Evolutionary conservation across 2,329 filamentous ascomycete genomes (phyloP).

Genomic region (Hymenoscyphus occultus): DNA sequence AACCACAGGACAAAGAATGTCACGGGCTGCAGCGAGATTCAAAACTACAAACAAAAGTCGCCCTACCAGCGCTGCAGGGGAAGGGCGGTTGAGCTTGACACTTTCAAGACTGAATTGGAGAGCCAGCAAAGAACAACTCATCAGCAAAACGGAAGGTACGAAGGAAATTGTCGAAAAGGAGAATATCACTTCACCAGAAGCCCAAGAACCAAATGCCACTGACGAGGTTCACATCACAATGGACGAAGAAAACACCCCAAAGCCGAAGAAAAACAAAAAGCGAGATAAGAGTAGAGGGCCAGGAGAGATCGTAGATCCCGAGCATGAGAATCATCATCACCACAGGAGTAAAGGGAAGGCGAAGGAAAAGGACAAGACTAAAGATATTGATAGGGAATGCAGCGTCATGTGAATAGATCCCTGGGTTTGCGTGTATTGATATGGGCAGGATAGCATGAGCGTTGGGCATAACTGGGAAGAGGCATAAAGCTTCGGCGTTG

Average conservation of each 20-base stretch:
- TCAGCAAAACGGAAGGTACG: conserved; percentile 20
- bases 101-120: conserved; percentile 45
- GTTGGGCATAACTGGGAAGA: neutral
- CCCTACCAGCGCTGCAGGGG: conserved; percentile 56
- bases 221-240: conserved; percentile 19
- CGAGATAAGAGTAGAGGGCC: conserved; percentile 31
- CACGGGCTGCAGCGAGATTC: conserved; percentile 56
- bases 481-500: neutral
- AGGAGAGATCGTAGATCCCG: conserved; percentile 24
- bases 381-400: conserved; percentile 16
- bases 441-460: neutral
- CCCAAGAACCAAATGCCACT: conserved; percentile 14
- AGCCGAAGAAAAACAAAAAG: conserved; percentile 29
- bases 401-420: conserved; percentile 12
- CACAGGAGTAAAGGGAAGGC: conserved; percentile 32
- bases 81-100: conserved; percentile 55
- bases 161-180: conserved; percentile 16
- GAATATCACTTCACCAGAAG: conserved; percentile 8
- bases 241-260: conserved; percentile 15
- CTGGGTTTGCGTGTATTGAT: neutral
- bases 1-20: conserved; percentile 51
- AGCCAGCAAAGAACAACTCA: conserved; percentile 34
- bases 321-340: conserved; percentile 27
- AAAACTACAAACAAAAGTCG: conserved; percentile 49
- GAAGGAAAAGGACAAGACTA: conserved; percentile 24